Conservation (phyloP, 345 rosid genomes). For the Leavenworthia alabamica region DNA sequence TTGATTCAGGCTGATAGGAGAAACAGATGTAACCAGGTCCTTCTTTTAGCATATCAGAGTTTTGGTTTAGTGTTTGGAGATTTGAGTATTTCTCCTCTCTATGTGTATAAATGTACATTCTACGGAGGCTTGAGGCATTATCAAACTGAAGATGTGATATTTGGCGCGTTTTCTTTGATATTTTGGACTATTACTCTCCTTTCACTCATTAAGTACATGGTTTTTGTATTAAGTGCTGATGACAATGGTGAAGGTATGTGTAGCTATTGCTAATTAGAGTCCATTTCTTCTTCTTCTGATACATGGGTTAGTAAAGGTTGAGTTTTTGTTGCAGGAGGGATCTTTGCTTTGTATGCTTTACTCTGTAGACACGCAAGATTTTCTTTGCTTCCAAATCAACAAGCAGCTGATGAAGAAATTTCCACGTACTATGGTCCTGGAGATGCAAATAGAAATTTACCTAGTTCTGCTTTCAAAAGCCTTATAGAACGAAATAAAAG, state of each 20-base stretch:
- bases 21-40: constrained; percentile 41
- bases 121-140: constrained; percentile 53
- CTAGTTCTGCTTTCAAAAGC: constrained; percentile 44
- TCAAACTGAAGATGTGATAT: constrained; percentile 55
- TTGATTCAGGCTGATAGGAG: constrained; percentile 54
- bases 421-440: constrained; percentile 56
- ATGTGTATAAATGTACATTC: constrained; percentile 72
- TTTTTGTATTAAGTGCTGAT: constrained; percentile 51
- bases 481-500: constrained; percentile 56
- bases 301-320: constrained; percentile 3
- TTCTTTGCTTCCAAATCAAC: constrained; percentile 84
- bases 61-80: constrained; percentile 74
- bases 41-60: constrained; percentile 78
- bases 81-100: constrained; percentile 78
- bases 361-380: constrained; percentile 77
- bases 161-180: constrained; percentile 76
- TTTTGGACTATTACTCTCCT: constrained; percentile 84
- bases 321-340: constrained; percentile 60
- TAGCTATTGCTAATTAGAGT: background rate
- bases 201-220: constrained; percentile 65
- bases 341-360: constrained; percentile 74
- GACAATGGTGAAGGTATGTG: constrained; percentile 88
- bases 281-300: background rate
- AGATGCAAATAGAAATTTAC: constrained; percentile 38
- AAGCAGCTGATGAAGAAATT: constrained; percentile 89